phyloP scores from a whole-genome alignment of 768 basidiomycete species.

The Hygrophorus pudorinus region DNA sequence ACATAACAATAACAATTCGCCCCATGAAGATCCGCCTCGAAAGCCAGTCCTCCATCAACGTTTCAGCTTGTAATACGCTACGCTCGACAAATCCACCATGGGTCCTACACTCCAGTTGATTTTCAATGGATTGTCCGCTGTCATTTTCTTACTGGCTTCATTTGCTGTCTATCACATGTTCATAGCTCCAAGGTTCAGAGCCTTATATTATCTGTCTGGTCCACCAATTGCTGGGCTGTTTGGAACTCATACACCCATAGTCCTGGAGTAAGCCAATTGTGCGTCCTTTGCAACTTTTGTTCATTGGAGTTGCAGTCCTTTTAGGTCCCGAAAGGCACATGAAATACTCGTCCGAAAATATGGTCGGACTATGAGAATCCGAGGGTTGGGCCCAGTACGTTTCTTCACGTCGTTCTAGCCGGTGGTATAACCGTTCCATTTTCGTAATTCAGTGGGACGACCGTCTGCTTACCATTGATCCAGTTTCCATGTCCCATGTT shows the following conservation, averaged over 20 bases:
- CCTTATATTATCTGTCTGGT: conserved; percentile 49
- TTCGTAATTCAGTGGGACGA: conserved; percentile 80
- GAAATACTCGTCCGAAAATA: conserved; percentile 45
- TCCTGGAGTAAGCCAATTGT: conserved; percentile 44
- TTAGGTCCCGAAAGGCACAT: conserved; percentile 42
- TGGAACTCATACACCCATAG: conserved; percentile 39
- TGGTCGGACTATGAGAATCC: conserved; percentile 61
- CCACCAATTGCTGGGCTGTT: conserved; percentile 44
- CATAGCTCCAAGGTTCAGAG: conserved; percentile 27
- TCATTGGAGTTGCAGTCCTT: conserved; percentile 29
- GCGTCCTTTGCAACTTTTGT: neutral
- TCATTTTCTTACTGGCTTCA: conserved; percentile 7
- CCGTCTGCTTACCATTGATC: conserved; percentile 75
- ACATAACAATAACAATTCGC: no score
- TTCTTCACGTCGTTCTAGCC: neutral
- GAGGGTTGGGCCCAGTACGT: conserved; percentile 61
- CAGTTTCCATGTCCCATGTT: conserved; percentile 62
- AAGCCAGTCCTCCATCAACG: no score
- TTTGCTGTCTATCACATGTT: conserved; percentile 23
- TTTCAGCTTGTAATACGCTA: no score
- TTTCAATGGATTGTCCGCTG: conserved; percentile 6
- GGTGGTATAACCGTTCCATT: neutral
- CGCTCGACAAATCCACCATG: neutral
- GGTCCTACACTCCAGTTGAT: conserved; percentile 4
- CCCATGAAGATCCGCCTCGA: no score